Conservation (phyloP, 441 rosid genomes). For the Aquilaria agallochum region DNA sequence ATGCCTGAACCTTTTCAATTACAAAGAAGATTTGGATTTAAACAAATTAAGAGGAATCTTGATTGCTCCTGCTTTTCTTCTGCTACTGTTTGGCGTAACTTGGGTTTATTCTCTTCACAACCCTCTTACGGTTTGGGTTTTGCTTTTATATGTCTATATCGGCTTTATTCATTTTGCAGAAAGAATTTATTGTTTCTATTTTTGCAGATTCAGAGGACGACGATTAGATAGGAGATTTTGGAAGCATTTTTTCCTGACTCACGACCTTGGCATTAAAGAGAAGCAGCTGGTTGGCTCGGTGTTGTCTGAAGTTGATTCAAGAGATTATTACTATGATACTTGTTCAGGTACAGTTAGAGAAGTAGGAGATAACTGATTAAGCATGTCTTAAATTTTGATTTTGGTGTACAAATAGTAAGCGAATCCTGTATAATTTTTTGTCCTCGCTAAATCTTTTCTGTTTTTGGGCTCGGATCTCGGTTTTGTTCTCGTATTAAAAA, state of each 20-base stretch:
- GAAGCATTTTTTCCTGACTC: not conserved
- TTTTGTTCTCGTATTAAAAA: no score
- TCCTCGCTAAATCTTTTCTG: slow-evolving; percentile 14
- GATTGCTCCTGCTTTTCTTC: no score
- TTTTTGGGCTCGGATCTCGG: not conserved
- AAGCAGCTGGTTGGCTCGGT: slow-evolving; percentile 5
- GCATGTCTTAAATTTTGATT: slow-evolving; percentile 14
- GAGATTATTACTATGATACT: slow-evolving; percentile 14
- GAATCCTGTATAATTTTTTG: slow-evolving; percentile 31
- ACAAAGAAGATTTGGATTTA: no score
- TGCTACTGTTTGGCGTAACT: no score
- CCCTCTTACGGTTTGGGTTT: no score
- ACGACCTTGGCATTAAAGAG: slow-evolving; percentile 9
- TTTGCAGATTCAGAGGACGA: slow-evolving; percentile 94
- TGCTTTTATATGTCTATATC: no score
- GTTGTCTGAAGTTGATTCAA: slow-evolving; percentile 19
- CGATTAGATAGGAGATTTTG: slow-evolving; percentile 44
- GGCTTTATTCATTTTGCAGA: not conserved
- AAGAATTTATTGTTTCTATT: slow-evolving; percentile 11
- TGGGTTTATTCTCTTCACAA: no score
- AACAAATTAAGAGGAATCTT: no score
- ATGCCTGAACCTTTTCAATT: no score
- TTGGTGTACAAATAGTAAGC: slow-evolving; percentile 38
- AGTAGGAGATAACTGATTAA: slow-evolving; percentile 16
- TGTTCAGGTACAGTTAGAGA: slow-evolving; percentile 16